A percentile compares a stretch with the other conserved stretches of the same genome.
Evolutionary conservation across 345 rosid genomes (phyloP).

Genomic region (Brassica juncea): DNA sequence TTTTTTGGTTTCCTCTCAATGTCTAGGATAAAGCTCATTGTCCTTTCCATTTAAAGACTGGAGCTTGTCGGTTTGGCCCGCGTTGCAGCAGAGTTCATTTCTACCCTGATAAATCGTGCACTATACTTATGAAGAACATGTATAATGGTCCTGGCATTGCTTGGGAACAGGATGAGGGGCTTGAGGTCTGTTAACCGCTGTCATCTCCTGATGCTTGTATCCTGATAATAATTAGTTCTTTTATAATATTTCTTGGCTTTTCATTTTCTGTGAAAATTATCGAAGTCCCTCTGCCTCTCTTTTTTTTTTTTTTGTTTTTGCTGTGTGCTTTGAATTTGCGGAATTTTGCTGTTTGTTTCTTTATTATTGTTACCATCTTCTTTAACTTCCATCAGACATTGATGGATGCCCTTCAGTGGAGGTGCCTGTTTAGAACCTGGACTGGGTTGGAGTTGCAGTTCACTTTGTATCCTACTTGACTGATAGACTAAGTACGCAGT

Average conservation of each 20-base stretch:
- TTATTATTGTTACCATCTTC: slow-evolving; percentile 43
- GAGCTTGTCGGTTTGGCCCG: slow-evolving; percentile 94
- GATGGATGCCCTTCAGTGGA: slow-evolving; percentile 52
- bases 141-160: slow-evolving; percentile 93
- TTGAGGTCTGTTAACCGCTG: slow-evolving; percentile 89
- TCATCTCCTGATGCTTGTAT: slow-evolving; percentile 74
- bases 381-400: slow-evolving; percentile 63
- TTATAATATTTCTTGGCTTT: neutral
- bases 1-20: neutral
- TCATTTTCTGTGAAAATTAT: neutral
- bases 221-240: slow-evolving; percentile 53
- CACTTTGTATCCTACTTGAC: slow-evolving; percentile 58
- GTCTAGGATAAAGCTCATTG: slow-evolving; percentile 95
- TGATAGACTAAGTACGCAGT: slow-evolving; percentile 12
- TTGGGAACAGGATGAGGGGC: slow-evolving; percentile 99
- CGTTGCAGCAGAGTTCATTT: slow-evolving; percentile 98
- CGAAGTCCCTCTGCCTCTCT: slow-evolving; percentile 5
- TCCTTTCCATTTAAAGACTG: slow-evolving; percentile 95
- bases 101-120: slow-evolving; percentile 82
- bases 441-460: slow-evolving; percentile 49
- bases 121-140: slow-evolving; percentile 91
- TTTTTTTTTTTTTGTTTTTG: neutral
- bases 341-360: slow-evolving; percentile 21
- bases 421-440: slow-evolving; percentile 53
- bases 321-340: slow-evolving; percentile 12